phyloP scores from a whole-genome alignment of 2,329 filamentous ascomycete genomes.

The Fonsecaea multimorphosa region DNA sequence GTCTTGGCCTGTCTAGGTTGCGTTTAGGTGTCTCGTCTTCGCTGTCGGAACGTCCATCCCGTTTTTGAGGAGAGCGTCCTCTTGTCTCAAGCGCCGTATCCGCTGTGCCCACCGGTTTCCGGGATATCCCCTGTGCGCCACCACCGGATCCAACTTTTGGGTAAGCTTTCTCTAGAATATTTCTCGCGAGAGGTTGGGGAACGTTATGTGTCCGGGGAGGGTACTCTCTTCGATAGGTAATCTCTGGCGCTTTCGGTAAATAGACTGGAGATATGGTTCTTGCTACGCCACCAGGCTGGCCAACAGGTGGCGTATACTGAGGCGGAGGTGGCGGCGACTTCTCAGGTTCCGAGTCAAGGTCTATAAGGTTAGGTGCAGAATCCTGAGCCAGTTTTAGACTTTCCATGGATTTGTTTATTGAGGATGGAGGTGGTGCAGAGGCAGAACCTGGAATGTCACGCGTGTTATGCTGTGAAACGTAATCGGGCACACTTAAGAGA shows the following conservation, averaged over 20 bases:
- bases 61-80: conserved; percentile 28
- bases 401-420: conserved; percentile 33
- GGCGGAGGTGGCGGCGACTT: conserved; percentile 30
- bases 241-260: conserved; percentile 38
- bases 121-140: conserved; percentile 35
- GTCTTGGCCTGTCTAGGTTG: conserved; percentile 23
- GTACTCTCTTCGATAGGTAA: conserved; percentile 59
- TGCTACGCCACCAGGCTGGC: conserved; percentile 19
- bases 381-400: conserved; percentile 27
- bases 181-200: conserved; percentile 33
- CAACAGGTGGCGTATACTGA: conserved; percentile 18
- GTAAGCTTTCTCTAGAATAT: conserved; percentile 36
- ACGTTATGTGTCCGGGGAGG: conserved; percentile 46
- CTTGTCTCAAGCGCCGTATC: conserved; percentile 21
- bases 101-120: conserved; percentile 45
- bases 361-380: conserved; percentile 32
- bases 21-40: conserved; percentile 43
- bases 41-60: conserved; percentile 44
- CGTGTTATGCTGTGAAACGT: conserved; percentile 14
- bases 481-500: conserved; percentile 22
- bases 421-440: conserved; percentile 14
- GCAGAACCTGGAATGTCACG: conserved; percentile 25
- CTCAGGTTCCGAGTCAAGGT: conserved; percentile 35
- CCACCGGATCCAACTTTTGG: conserved; percentile 18
- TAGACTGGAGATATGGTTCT: conserved; percentile 32